phyloP scores from a whole-genome alignment of 2,329 filamentous ascomycete genomes.

The Fusarium musae region DNA sequence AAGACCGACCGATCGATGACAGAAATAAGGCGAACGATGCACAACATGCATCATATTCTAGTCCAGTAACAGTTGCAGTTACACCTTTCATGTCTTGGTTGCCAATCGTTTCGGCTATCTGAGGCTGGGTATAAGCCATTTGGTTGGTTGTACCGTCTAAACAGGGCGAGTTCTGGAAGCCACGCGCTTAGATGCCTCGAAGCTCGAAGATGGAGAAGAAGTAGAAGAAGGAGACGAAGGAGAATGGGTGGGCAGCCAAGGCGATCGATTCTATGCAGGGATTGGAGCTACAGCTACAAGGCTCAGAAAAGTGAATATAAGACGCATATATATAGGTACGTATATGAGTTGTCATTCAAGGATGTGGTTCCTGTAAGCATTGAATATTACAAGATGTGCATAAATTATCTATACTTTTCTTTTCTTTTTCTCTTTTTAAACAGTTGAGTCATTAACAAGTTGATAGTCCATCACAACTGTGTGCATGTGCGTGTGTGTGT shows the following conservation, averaged over 20 bases:
- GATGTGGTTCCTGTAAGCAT: neutral
- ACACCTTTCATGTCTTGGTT: constrained; percentile 1
- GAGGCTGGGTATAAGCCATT: neutral
- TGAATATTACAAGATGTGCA: neutral
- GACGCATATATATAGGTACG: neutral
- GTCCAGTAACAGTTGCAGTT: neutral
- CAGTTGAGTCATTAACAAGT: neutral
- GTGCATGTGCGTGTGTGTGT: neutral
- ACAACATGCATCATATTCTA: neutral
- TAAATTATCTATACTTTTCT: neutral
- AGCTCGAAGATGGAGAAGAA: neutral
- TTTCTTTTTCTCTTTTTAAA: neutral
- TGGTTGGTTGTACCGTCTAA: neutral
- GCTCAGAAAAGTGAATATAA: neutral
- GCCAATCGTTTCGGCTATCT: constrained; percentile 11
- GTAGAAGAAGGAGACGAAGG: neutral
- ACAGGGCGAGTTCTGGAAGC: constrained; percentile 17
- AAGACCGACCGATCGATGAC: neutral
- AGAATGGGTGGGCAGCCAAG: constrained; percentile 11
- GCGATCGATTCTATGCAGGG: constrained; percentile 18
- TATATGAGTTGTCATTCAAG: constrained; percentile 11
- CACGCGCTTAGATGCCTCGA: constrained; percentile 16
- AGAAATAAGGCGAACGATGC: constrained; percentile 17
- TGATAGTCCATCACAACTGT: neutral
- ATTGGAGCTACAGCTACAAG: neutral